These are phyloP conservation scores for Hyaloscypha bicolor DNA, from an alignment of 495 filamentous ascomycete genomes.

Conservation along the genomic window DNA sequence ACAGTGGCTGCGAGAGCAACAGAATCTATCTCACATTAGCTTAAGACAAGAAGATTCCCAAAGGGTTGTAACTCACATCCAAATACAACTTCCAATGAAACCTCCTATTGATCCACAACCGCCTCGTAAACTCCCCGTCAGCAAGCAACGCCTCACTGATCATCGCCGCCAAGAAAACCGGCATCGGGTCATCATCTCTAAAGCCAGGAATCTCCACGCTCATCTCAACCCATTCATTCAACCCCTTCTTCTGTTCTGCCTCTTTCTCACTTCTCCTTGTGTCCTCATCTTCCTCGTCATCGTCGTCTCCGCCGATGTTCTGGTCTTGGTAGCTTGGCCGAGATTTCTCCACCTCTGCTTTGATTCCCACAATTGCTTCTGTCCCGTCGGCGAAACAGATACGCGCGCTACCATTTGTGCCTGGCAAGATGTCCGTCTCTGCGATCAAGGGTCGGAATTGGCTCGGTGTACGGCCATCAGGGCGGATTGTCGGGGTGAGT, in stretches of 20 bases:
- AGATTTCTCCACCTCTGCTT: slow-evolving; percentile 86
- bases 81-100: slow-evolving; percentile 98
- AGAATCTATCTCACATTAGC: slow-evolving; percentile 63
- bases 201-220: slow-evolving; percentile 83
- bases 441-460: slow-evolving; percentile 91
- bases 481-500: slow-evolving; percentile 78
- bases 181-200: slow-evolving; percentile 87
- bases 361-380: slow-evolving; percentile 93
- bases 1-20: slow-evolving; percentile 86
- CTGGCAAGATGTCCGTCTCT: slow-evolving; percentile 85
- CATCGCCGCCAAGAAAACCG: slow-evolving; percentile 84
- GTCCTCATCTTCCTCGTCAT: slow-evolving; percentile 32
- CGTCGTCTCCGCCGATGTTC: slow-evolving; percentile 32
- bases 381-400: slow-evolving; percentile 94
- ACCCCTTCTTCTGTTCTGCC: slow-evolving; percentile 39
- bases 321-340: slow-evolving; percentile 25
- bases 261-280: slow-evolving; percentile 33
- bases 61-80: slow-evolving; percentile 64
- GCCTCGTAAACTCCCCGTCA: slow-evolving; percentile 66
- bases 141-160: slow-evolving; percentile 86
- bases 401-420: slow-evolving; percentile 87
- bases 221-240: slow-evolving; percentile 76
- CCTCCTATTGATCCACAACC: slow-evolving; percentile 79
- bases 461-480: slow-evolving; percentile 78
- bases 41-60: neutral